Evolutionary conservation across 106 monocot genomes (phyloP).

Genomic region (Ottelia alismoides): DNA sequence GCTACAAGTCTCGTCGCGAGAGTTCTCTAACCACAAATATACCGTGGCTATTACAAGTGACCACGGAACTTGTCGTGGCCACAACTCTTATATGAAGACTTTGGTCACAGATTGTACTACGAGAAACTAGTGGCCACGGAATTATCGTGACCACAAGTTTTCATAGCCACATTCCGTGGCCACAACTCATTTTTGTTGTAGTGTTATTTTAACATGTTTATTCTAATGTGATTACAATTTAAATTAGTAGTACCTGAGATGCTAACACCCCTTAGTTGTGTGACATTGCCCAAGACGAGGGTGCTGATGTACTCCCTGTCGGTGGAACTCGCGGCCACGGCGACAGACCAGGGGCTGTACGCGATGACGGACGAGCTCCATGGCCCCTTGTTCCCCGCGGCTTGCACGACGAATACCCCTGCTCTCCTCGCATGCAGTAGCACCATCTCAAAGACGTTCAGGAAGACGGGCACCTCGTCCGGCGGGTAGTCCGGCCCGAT

Average conservation of each 20-base stretch:
- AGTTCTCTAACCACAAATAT: too few species aligned
- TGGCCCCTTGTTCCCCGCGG: slow-evolving; percentile 74
- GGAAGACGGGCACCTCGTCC: slow-evolving; percentile 21
- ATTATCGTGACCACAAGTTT: too few species aligned
- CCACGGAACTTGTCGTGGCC: too few species aligned
- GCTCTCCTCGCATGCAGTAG: slow-evolving; percentile 45
- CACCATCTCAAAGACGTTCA: slow-evolving; percentile 39
- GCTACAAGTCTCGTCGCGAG: too few species aligned
- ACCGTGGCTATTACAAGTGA: too few species aligned
- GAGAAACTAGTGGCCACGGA: too few species aligned
- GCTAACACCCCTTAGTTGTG: slow-evolving; percentile 33
- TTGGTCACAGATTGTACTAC: too few species aligned
- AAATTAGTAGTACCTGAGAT: slow-evolving; percentile 54
- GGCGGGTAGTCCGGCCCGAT: slow-evolving; percentile 60
- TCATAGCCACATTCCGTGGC: too few species aligned
- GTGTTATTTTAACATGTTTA: too few species aligned
- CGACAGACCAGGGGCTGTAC: slow-evolving; percentile 59
- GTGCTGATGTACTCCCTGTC: slow-evolving; percentile 25
- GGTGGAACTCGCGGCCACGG: slow-evolving; percentile 49
- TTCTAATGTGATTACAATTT: too few species aligned
- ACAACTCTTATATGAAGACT: too few species aligned
- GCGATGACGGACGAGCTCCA: slow-evolving; percentile 37
- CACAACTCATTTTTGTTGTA: too few species aligned
- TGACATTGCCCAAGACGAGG: slow-evolving; percentile 26
- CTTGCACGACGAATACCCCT: slow-evolving; percentile 69